Evolutionary conservation across 352 stramenopile genomes (phyloP).

Genomic region (Phytophthora uliginosa): DNA sequence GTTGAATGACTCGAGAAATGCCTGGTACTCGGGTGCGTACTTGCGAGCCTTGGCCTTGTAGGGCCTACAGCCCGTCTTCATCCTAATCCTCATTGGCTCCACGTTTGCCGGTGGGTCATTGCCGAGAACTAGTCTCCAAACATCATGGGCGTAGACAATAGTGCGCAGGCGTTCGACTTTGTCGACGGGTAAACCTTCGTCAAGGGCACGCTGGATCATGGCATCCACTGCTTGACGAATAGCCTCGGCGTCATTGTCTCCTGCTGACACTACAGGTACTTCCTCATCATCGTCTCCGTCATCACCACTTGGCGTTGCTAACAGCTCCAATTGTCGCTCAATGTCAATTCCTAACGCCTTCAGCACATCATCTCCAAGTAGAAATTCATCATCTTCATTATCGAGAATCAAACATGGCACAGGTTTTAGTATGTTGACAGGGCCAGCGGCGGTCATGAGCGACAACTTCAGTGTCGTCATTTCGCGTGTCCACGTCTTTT

Average conservation of each 20-base stretch:
- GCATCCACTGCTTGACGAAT: constrained; percentile 6
- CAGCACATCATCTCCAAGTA: constrained; percentile 23
- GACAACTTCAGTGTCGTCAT: neutral
- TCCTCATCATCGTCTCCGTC: constrained; percentile 20
- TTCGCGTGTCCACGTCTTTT: constrained; percentile 5
- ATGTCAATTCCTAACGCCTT: constrained; percentile 18
- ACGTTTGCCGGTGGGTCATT: constrained; percentile 24
- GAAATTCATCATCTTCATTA: constrained; percentile 10
- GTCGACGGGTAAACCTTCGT: constrained; percentile 10
- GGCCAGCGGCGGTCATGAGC: constrained; percentile 7
- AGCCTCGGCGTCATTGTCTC: neutral
- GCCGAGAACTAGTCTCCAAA: constrained; percentile 14
- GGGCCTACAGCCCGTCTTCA: constrained; percentile 7
- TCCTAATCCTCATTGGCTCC: constrained; percentile 7
- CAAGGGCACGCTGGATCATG: constrained; percentile 4
- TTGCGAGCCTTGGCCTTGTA: constrained; percentile 13
- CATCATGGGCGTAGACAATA: constrained; percentile 11
- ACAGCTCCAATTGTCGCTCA: constrained; percentile 12
- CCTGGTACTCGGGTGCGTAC: constrained; percentile 18
- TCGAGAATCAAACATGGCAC: constrained; percentile 14
- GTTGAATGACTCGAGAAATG: constrained; percentile 26
- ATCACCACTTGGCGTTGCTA: neutral
- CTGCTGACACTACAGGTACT: neutral
- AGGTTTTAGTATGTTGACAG: constrained; percentile 15
- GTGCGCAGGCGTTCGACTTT: constrained; percentile 10